These are phyloP conservation scores for Aspergillus ibericus DNA, from an alignment of 2,329 filamentous ascomycete species.

Conservation along the genomic window DNA sequence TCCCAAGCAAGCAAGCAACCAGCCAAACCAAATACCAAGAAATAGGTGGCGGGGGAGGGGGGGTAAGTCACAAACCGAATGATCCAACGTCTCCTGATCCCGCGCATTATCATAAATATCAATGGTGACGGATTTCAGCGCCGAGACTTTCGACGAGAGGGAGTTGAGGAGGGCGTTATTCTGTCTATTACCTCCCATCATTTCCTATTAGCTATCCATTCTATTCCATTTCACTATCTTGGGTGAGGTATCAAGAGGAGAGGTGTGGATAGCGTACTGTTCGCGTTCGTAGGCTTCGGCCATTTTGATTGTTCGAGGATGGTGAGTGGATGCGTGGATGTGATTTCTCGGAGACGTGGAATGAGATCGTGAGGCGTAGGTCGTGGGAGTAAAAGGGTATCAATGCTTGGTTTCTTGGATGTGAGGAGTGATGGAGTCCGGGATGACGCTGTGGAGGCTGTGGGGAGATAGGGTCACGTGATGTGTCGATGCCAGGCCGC, in stretches of 20 bases:
- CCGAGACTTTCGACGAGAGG: slow-evolving; percentile 85
- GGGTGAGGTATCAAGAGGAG: background rate
- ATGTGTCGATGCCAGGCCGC: background rate
- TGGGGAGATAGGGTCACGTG: slow-evolving; percentile 2
- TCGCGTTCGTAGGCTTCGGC: slow-evolving; percentile 77
- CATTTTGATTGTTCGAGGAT: slow-evolving; percentile 50
- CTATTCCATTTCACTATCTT: too few relatives aligned
- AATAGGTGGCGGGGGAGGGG: too few relatives aligned
- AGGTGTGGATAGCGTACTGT: slow-evolving; percentile 47
- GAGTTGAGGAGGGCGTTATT: slow-evolving; percentile 94
- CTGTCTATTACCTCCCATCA: slow-evolving; percentile 60
- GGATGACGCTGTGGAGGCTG: slow-evolving; percentile 7
- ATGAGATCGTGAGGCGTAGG: too few relatives aligned
- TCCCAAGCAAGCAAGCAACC: too few relatives aligned
- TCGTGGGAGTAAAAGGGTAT: background rate
- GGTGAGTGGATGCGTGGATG: too few relatives aligned
- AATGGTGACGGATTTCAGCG: slow-evolving; percentile 87
- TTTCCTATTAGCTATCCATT: too few relatives aligned
- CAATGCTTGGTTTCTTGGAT: background rate
- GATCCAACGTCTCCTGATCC: slow-evolving; percentile 83
- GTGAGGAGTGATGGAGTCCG: background rate
- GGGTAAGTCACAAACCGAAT: slow-evolving; percentile 71
- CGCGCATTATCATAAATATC: slow-evolving; percentile 98
- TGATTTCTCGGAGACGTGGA: background rate
- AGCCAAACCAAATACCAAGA: background rate